Evolutionary conservation across 108 stramenopile genomes (phyloP).

Genomic region (Phaeodactylum tricornutum): DNA sequence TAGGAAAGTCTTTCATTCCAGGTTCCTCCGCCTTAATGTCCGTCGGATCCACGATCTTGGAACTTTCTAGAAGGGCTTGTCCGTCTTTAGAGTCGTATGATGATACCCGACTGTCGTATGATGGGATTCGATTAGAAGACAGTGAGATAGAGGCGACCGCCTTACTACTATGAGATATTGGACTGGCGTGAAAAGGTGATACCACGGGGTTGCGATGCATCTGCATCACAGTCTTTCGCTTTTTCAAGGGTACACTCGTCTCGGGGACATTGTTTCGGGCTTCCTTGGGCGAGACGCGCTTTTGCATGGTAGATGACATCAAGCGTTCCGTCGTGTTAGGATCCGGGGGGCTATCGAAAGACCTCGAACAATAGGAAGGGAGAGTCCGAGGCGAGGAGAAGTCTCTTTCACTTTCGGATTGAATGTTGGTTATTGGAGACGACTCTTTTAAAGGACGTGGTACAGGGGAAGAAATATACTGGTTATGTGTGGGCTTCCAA

Average conservation of each 20-base stretch:
- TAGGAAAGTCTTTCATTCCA: slow-evolving; percentile 31
- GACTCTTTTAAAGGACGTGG: no score
- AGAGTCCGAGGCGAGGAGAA: no score
- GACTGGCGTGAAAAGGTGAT: slow-evolving; percentile 2
- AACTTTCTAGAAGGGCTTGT: slow-evolving; percentile 19
- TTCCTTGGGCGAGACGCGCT: no score
- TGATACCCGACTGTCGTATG: not conserved
- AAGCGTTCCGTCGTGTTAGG: no score
- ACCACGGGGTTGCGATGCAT: not conserved
- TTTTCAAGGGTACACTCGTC: slow-evolving; percentile 7
- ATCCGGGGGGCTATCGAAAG: no score
- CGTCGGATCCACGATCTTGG: slow-evolving; percentile 16
- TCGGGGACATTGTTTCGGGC: no score
- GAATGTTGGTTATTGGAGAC: no score
- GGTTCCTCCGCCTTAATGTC: slow-evolving; percentile 8
- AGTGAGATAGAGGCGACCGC: not conserved
- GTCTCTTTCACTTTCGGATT: no score
- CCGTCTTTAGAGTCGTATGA: slow-evolving; percentile 3
- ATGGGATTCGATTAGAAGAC: not conserved
- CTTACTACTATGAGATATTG: slow-evolving; percentile 2
- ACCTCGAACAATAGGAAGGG: no score
- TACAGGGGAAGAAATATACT: no score
- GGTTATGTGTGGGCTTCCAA: no score
- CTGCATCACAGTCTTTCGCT: slow-evolving; percentile 5
- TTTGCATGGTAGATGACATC: no score